Conservation (phyloP, 176 grass and related monocot species). For the Stipa capillata region DNA sequence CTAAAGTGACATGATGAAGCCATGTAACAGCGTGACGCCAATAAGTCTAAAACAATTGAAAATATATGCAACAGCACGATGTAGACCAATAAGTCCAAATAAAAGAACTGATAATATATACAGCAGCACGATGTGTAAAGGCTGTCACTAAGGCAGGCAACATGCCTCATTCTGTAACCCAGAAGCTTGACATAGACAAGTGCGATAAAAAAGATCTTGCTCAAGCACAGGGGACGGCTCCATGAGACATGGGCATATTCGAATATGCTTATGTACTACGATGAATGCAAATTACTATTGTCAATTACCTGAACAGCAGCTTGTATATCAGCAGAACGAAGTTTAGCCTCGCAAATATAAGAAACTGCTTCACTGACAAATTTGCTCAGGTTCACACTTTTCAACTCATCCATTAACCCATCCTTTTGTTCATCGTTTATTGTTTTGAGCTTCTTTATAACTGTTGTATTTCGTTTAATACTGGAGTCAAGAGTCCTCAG, state of each 20-base stretch:
- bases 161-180: neutral
- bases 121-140: neutral
- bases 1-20: neutral
- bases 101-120: too few species aligned
- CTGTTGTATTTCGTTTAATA: slow-evolving; percentile 82
- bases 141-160: neutral
- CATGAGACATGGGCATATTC: neutral
- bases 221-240: neutral
- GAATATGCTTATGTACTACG: neutral
- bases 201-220: neutral
- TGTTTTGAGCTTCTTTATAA: slow-evolving; percentile 95
- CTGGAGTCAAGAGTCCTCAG: slow-evolving; percentile 94
- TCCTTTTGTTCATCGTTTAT: slow-evolving; percentile 94
- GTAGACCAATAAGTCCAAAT: neutral
- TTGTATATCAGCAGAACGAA: slow-evolving; percentile 93
- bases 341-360: slow-evolving; percentile 97
- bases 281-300: neutral
- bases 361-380: slow-evolving; percentile 98
- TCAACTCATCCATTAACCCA: slow-evolving; percentile 81
- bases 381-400: slow-evolving; percentile 97
- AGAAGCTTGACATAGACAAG: slow-evolving; percentile 2
- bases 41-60: neutral
- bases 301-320: slow-evolving; percentile 88
- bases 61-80: neutral
- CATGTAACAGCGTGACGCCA: neutral